phyloP scores from a whole-genome alignment of 2,329 filamentous ascomycete genomes.

The Exophiala calicioides region DNA sequence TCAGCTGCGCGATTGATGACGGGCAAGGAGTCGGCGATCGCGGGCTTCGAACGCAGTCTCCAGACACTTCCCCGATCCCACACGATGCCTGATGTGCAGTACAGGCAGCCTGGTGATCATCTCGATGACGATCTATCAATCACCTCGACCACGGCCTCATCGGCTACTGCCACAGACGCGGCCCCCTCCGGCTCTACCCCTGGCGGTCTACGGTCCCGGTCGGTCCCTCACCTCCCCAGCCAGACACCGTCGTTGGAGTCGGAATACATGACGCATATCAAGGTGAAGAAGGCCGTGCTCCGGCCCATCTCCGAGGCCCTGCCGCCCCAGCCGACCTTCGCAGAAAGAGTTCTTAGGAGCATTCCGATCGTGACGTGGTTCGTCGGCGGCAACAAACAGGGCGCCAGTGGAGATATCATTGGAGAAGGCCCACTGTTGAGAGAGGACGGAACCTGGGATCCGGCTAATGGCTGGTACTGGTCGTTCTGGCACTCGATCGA shows the following conservation, averaged over 20 bases:
- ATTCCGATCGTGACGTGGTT: constrained; percentile 74
- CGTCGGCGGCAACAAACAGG: constrained; percentile 44
- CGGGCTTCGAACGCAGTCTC: constrained; percentile 37
- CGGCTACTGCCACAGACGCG: constrained; percentile 36
- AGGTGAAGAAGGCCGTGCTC: constrained; percentile 65
- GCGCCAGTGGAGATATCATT: constrained; percentile 42
- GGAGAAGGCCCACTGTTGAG: constrained; percentile 48
- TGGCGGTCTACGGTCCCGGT: constrained; percentile 29
- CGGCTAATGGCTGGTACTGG: constrained; percentile 53
- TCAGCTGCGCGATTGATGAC: constrained; percentile 39
- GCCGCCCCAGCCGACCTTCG: constrained; percentile 65
- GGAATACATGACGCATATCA: constrained; percentile 60
- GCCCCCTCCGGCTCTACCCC: constrained; percentile 34
- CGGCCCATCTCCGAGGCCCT: constrained; percentile 70
- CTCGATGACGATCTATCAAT: constrained; percentile 33
- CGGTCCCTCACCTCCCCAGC: constrained; percentile 25
- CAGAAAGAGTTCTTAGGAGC: constrained; percentile 63
- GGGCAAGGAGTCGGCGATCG: constrained; percentile 33
- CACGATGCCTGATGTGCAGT: constrained; percentile 35
- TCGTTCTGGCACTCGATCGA: constrained; percentile 61
- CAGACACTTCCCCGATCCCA: constrained; percentile 43
- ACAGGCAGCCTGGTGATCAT: constrained; percentile 36
- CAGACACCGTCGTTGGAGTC: constrained; percentile 40
- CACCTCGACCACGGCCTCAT: constrained; percentile 44
- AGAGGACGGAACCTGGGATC: constrained; percentile 45